Evolutionary conservation across 2,329 filamentous ascomycete genomes (phyloP).

Genomic region (Botryosphaeria dothidea): DNA sequence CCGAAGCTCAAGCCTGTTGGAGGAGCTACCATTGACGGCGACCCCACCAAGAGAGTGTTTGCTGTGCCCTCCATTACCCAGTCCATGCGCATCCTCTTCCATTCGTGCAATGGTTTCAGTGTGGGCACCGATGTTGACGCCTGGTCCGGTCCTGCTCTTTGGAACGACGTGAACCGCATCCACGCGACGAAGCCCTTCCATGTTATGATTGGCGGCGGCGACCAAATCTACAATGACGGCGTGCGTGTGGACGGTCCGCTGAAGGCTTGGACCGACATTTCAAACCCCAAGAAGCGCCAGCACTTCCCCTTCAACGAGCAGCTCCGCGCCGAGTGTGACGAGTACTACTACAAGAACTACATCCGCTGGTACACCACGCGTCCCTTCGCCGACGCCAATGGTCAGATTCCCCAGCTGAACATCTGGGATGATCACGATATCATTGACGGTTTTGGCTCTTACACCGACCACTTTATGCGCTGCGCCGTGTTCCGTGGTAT

Average conservation of each 20-base stretch:
- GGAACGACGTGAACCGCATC: conserved; percentile 65
- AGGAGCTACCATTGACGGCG: conserved; percentile 34
- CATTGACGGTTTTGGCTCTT: conserved; percentile 67
- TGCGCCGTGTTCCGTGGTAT: conserved; percentile 66
- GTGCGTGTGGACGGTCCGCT: conserved; percentile 84
- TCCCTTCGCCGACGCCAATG: conserved; percentile 61
- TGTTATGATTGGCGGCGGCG: conserved; percentile 83
- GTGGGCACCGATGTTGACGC: conserved; percentile 65
- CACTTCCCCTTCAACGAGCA: conserved; percentile 66
- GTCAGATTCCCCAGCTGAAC: conserved; percentile 64
- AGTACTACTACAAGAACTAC: conserved; percentile 64
- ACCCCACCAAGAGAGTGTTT: conserved; percentile 48
- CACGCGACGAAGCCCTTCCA: conserved; percentile 63
- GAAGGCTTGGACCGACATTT: conserved; percentile 62
- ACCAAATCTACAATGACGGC: conserved; percentile 78
- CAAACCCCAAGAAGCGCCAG: conserved; percentile 61
- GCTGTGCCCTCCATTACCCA: conserved; percentile 60
- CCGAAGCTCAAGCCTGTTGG: conserved; percentile 64
- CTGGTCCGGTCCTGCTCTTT: conserved; percentile 63
- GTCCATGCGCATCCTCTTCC: conserved; percentile 70
- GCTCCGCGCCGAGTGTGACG: conserved; percentile 60
- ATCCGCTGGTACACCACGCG: conserved; percentile 68
- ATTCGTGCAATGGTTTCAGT: conserved; percentile 69
- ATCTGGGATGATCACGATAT: conserved; percentile 69
- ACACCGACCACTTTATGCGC: conserved; percentile 68